These are phyloP conservation scores for Cladosporium sp. DNA, from an alignment of 2,329 filamentous ascomycete genomes.

Conservation along the genomic window DNA sequence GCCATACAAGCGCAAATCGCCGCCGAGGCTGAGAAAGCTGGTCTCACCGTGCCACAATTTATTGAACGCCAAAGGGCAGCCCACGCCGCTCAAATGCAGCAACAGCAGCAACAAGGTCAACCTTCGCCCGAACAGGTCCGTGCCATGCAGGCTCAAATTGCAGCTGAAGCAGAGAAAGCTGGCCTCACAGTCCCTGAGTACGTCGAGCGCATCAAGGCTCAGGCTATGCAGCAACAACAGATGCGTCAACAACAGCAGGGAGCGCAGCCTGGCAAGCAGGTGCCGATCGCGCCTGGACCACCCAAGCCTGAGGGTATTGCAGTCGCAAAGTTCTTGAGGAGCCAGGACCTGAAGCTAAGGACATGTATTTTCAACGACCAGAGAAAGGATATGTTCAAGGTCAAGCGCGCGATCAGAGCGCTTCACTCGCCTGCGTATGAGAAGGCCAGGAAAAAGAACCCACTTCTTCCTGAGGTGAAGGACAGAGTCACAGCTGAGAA, in stretches of 20 bases:
- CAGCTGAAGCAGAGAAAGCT: conserved; percentile 76
- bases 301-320: conserved; percentile 87
- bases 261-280: conserved; percentile 53
- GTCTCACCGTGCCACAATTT: conserved; percentile 83
- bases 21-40: conserved; percentile 77
- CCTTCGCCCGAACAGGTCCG: conserved; percentile 83
- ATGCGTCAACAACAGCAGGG: conserved; percentile 45
- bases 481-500: conserved; percentile 89
- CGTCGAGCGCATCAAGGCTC: conserved; percentile 56
- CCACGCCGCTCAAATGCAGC: conserved; percentile 37
- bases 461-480: conserved; percentile 81
- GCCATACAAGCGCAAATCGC: conserved; percentile 81
- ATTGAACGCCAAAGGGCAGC: conserved; percentile 57
- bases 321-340: conserved; percentile 81
- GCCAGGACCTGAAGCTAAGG: conserved; percentile 81
- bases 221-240: conserved; percentile 59
- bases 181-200: conserved; percentile 86
- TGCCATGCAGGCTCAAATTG: conserved; percentile 78
- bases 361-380: conserved; percentile 95
- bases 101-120: conserved; percentile 42
- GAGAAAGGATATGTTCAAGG: conserved; percentile 97
- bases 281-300: conserved; percentile 73
- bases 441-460: conserved; percentile 86
- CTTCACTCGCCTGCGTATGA: conserved; percentile 86
- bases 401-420: conserved; percentile 92